Base-by-base conservation (phyloP, 139 green algal genomes). In the Spirogloea muscicola region DNA sequence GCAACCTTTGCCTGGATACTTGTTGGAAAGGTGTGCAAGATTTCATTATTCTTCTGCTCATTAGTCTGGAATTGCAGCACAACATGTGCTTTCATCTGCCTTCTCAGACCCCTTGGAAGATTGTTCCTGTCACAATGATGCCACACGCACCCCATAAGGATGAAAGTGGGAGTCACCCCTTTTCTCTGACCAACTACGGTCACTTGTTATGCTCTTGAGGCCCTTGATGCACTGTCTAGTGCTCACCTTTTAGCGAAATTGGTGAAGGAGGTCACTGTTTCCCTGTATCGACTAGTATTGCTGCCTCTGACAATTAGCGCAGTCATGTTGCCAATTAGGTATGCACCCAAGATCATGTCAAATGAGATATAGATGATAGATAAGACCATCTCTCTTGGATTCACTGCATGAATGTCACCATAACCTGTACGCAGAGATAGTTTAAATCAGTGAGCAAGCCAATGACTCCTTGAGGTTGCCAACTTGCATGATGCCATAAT, bases 271-370 rank as follows among this genome's bases (percentile, higher is more conserved):
- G 67, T n/a, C 49, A 76, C 66, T 33, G 48, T 55, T 31, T 76
- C 67, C 2, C 67, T 29, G 58, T 60, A 76, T 16, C 49, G 25
- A 13, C 34, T 51, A 0, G 67, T 65, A 13, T 46, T 58, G 41
- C 31, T 52, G n/a, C 67, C 67, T 13, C 27, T 33, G 48, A 75
- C 66, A 27, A 75, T 58, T 27, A 75, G 10, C 21, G 66, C 66
- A 2, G 66, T 75, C 29, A 75, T 75, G 66, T 75, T 75, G 7
- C 66, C 69, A 37, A 77, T 25, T 25, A 77, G 55, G 55, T 77
- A 77, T 9, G 69, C 52, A 16, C 41, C 38, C 21, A 77, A n/a
- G 21, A 70, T 9, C 21, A 77, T 72, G 38, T 70, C 69, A 33
- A 77, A 36, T 38, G 41, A 48, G 21, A 77, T 49, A 27, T 71